Base-by-base conservation (phyloP, 1,284 basidiomycete genomes). In the Melanopsichium pennsylvanicum region DNA sequence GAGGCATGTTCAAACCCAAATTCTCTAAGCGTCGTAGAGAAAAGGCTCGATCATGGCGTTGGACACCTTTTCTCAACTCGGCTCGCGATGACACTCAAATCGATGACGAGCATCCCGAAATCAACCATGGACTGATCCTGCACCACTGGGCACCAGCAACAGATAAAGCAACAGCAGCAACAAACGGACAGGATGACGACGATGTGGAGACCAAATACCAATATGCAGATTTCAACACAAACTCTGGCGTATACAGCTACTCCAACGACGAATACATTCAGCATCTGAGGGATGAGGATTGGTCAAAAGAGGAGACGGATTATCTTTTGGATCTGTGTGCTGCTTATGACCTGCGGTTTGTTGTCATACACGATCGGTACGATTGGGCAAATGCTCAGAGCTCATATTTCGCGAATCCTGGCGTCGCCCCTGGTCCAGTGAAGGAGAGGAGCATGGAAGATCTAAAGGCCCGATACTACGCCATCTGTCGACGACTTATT, bases 261-360 rank as follows among this genome's bases (percentile, higher is more conserved):
- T 89, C 92, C 11, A 88, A 90, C 74, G 91, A 93, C 60, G 96
- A 98, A 83, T 99, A 98, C 80, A 87, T 87, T 10, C 86, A 86
- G 29, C 86, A 89, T 64, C 84, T 97, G 2, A 86, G 90, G 82
- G 93, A 97, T 79, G 84, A 84, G 15, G 88, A 90, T 56, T 98
- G 96, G 96, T 87, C 91, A 0, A 90, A 90, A 70, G 92, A 94
- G 74, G 94, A 98, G 83, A 97, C 96, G 0, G 90, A 93, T 78
- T 93, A 97, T 78, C 85, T 99, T 0, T 95, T 98, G 82, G 84
- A 85, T 6, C 82, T 97, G 13, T 88, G 91, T 16, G 85, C 87
- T 40, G 87, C 90, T 47, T 98, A 91, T 72, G 95, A 97, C 81
- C 84, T 89, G 16, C 87, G 96, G 41, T 98, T 95, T 85, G 89